These are phyloP conservation scores for Hygrophorus pudorinus DNA, from an alignment of 768 basidiomycete genomes.

Conservation along the genomic window DNA sequence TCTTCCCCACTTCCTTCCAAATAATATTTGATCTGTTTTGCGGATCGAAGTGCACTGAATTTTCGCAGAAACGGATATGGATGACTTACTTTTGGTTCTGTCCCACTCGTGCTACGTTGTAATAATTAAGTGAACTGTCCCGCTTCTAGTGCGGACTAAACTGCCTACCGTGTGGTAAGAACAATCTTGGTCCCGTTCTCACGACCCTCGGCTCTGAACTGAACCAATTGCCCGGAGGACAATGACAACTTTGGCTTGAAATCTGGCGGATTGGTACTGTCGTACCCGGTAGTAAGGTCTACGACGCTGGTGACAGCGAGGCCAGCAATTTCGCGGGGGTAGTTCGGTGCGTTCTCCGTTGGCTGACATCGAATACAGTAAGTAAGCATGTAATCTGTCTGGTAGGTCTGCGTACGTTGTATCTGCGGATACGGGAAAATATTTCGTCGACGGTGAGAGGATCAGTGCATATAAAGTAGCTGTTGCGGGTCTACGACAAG, in stretches of 20 bases:
- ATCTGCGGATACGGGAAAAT: slow-evolving; percentile 57
- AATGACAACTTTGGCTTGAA: slow-evolving; percentile 54
- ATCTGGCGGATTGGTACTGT: slow-evolving; percentile 61
- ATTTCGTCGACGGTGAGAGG: slow-evolving; percentile 56
- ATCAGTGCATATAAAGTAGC: slow-evolving; percentile 72
- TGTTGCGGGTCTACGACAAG: slow-evolving; percentile 56
- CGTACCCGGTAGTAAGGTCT: slow-evolving; percentile 72
- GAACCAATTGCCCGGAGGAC: slow-evolving; percentile 81
- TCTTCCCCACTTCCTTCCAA: slow-evolving; percentile 67
- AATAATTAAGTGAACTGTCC: not conserved
- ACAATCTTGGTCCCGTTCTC: slow-evolving; percentile 39
- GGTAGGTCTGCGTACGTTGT: slow-evolving; percentile 26
- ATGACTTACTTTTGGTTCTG: slow-evolving; percentile 68
- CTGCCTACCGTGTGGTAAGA: slow-evolving; percentile 56
- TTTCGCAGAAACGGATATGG: not conserved
- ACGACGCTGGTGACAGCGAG: slow-evolving; percentile 52
- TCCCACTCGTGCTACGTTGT: slow-evolving; percentile 65
- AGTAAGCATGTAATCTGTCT: not conserved
- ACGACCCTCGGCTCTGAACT: slow-evolving; percentile 48
- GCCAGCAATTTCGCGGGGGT: slow-evolving; percentile 53
- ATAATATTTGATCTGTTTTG: slow-evolving; percentile 74
- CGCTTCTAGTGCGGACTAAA: not conserved
- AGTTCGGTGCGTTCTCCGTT: slow-evolving; percentile 25
- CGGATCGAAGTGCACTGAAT: not conserved
- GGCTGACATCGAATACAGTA: slow-evolving; percentile 10